Evolutionary conservation across 2,329 filamentous ascomycete genomes (phyloP), one percentile per base, ranked within the genome.

Genomic region (Grosmannia penicillata): DNA sequence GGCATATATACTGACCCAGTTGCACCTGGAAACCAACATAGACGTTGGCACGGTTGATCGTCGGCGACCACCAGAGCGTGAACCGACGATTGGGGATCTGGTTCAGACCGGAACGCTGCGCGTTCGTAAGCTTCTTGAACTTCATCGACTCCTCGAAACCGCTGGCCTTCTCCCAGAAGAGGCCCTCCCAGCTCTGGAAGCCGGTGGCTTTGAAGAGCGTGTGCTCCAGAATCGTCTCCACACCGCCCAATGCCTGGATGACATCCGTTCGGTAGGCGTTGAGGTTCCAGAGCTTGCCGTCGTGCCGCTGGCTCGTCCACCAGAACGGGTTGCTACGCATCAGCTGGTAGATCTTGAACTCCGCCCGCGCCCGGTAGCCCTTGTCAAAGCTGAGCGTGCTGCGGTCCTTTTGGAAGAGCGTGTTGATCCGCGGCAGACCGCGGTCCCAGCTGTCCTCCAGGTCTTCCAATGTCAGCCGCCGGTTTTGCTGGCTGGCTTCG

Each of bases 241-340:
- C 91, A 77, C 87, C 87, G 54, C 89, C 89, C 34, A 95, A 63
- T 0, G 89, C 87, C 56, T 96, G 91, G 42, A 98, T 98, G 9
- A 95, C 86, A 62, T 98, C 91, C 7, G 91, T 95, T 45, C 91
- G 70, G 60, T 96, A 45, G 6, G 40, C 83, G 48, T 96, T 96
- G 38, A 98, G 59, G 47, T 95, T 95, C 91, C 91, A 98, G 5
- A 98, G 60, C 54, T 96, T 96, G 54, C 91, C 91, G 51, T 98
- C 91, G 52, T 98, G 93, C 28, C 91, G 72, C 58, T 96, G 89
- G 51, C 83, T 93, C 4, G 91, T 98, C 91, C 91, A 98, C 86
- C 87, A 95, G 68, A 96, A 96, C 0, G 91, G 91, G 55, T 96
- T 95, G 61, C 82, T 93, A 74, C 93, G 95, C 89, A 98, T 96